These are phyloP conservation scores for Zymoseptoria pseudotritici DNA, from an alignment of 2,329 filamentous ascomycete species.

Conservation along the genomic window DNA sequence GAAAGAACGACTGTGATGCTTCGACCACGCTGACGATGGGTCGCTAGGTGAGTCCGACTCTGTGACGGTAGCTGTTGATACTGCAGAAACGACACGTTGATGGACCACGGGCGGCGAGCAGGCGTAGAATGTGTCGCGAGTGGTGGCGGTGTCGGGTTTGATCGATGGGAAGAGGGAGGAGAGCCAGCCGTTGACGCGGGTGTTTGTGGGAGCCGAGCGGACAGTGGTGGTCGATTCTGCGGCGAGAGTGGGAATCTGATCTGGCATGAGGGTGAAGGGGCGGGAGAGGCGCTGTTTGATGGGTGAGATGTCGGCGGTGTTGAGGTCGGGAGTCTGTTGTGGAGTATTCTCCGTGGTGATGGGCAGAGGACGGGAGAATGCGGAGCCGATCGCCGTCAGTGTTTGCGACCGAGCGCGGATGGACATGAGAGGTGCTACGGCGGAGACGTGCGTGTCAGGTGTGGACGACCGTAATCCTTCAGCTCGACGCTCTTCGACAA, in stretches of 20 bases:
- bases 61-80: constrained; percentile 18
- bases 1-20: constrained; percentile 23
- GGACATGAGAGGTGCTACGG: constrained; percentile 39
- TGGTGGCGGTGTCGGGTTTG: background rate
- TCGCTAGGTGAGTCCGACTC: constrained; percentile 18
- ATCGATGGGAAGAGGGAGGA: constrained; percentile 18
- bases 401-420: constrained; percentile 42
- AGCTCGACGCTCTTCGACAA: constrained; percentile 41
- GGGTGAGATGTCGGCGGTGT: constrained; percentile 9
- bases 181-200: constrained; percentile 24
- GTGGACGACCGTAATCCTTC: constrained; percentile 24
- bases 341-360: constrained; percentile 1
- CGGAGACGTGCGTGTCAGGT: constrained; percentile 36
- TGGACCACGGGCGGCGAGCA: constrained; percentile 7
- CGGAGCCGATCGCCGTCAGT: constrained; percentile 42
- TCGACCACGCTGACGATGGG: constrained; percentile 18
- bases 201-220: constrained; percentile 3
- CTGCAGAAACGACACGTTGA: constrained; percentile 11
- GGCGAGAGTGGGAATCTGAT: constrained; percentile 4
- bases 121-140: constrained; percentile 19
- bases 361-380: constrained; percentile 34
- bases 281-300: constrained; percentile 15
- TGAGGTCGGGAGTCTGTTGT: constrained; percentile 1
- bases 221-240: constrained; percentile 2
- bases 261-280: constrained; percentile 17